Evolutionary conservation across 805 yeast species (phyloP), one percentile per base, ranked within the genome.

Genomic region (Barnettozyma vustinii): DNA sequence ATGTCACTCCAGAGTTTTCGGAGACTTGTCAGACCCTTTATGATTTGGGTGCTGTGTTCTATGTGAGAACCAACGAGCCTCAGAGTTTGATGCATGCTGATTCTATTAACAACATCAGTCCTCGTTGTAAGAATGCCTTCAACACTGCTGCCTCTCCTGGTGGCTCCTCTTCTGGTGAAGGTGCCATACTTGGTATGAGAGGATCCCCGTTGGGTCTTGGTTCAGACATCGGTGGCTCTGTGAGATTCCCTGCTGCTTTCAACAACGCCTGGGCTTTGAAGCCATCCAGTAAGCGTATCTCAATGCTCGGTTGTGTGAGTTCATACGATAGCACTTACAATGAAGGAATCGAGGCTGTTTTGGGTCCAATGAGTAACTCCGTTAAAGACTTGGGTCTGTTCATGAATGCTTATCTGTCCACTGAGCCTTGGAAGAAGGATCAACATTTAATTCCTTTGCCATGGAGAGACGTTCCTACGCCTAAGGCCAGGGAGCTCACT

Each of bases 111-210:
- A 78, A 79, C 65, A 72, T 83, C 57, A 73, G 70, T 40, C 87
- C 87, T 6, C 69, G 79, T 54, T 72, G 84, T 5, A 69, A 76
- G 59, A 83, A 83, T 59, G 78, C 86, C 1, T 65, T 69, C 64
- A 83, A 83, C 55, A 69, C 81, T 37, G 65, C 72, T 21, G 68
- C 81, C 50, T 76, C 84, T 18, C 73, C 84, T 3, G 88, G 89
- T 53, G 89, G 89, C 16, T 79, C 85, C 1, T 79, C 86, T 4
- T 83, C 85, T 37, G 89, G 89, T 52, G 89, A 83, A 62, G 86
- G 87, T 53, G 80, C 85, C 0, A 61, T 79, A 52, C 76, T 81
- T 46, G 79, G 77, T 2, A 72, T 78, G 61, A 76, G 73, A 47
- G 87, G 80, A 5, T 78, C 86, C 19, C 76, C 80, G 1, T 54